Evolutionary conservation across 2,329 filamentous ascomycete species (phyloP).

Genomic region (Verticillium nonalfalfae): DNA sequence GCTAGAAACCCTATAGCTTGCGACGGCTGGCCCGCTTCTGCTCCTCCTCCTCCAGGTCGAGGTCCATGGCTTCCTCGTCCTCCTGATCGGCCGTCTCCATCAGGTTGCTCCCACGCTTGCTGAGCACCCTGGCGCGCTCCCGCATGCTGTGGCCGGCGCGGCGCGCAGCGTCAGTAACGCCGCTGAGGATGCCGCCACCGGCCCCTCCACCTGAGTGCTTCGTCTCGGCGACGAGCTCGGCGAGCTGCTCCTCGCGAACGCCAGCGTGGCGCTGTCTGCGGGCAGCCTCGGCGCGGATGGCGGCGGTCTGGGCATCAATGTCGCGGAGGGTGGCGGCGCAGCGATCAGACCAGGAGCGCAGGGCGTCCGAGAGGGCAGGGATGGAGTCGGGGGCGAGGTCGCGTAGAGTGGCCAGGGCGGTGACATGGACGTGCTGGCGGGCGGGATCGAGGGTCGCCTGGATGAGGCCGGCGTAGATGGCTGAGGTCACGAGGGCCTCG

Average conservation of each 20-base stretch:
- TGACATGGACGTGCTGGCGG: slow-evolving; percentile 67
- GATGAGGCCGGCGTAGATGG: slow-evolving; percentile 81
- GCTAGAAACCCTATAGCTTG: slow-evolving; percentile 36
- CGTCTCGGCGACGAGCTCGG: slow-evolving; percentile 37
- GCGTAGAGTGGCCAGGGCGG: slow-evolving; percentile 75
- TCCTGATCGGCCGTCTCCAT: slow-evolving; percentile 35
- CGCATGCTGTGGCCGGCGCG: slow-evolving; percentile 5
- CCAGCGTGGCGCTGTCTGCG: slow-evolving; percentile 43
- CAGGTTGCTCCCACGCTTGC: slow-evolving; percentile 19
- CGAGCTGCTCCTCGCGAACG: slow-evolving; percentile 39
- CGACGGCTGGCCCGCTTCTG: slow-evolving; percentile 46
- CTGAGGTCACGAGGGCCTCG: slow-evolving; percentile 79
- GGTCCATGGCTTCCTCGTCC: slow-evolving; percentile 46
- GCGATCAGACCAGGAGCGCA: slow-evolving; percentile 71
- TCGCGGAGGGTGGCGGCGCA: slow-evolving; percentile 68
- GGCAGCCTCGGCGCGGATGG: slow-evolving; percentile 54
- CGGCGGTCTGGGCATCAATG: slow-evolving; percentile 68
- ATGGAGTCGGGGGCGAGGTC: slow-evolving; percentile 74
- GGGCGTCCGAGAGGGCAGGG: slow-evolving; percentile 57
- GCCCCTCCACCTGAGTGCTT: slow-evolving; percentile 14
- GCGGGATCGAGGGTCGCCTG: slow-evolving; percentile 78
- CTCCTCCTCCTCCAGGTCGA: slow-evolving; percentile 43
- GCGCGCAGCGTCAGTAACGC: slow-evolving; percentile 8
- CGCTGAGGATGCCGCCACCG: neutral
- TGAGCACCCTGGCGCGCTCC: slow-evolving; percentile 12